A percentile compares a stretch with the other conserved stretches of the same genome.
These are phyloP conservation scores for Fragaria iinumae DNA, from an alignment of 306 rosid species.

Conservation along the genomic window DNA sequence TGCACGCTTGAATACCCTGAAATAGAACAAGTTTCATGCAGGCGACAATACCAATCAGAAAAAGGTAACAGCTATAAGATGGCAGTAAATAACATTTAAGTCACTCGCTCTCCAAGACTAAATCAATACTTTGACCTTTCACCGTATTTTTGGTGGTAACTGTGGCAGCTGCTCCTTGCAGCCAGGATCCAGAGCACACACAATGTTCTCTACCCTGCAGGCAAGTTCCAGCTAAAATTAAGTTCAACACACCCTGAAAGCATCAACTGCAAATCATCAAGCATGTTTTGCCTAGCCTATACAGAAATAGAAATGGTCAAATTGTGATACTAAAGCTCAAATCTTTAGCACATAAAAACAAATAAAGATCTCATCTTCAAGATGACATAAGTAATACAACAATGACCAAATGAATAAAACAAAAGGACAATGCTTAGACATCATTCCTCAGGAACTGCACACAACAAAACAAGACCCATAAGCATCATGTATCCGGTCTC, in stretches of 20 bases:
- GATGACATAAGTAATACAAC: too few relatives aligned
- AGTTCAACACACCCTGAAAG: too few relatives aligned
- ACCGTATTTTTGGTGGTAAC: slow-evolving; percentile 78
- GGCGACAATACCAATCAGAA: slow-evolving; percentile 20
- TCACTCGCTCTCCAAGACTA: slow-evolving; percentile 89
- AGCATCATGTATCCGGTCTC: background rate
- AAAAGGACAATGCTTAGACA: background rate
- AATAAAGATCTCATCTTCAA: too few relatives aligned
- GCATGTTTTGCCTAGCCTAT: too few relatives aligned
- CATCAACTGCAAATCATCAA: too few relatives aligned
- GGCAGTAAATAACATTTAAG: slow-evolving; percentile 69
- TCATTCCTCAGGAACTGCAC: slow-evolving; percentile 52
- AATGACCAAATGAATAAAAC: too few relatives aligned
- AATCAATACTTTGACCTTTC: slow-evolving; percentile 78
- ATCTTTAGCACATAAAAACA: too few relatives aligned
- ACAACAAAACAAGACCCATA: slow-evolving; percentile 27
- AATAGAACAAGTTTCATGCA: slow-evolving; percentile 18
- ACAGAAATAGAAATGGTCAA: too few relatives aligned
- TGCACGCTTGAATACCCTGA: slow-evolving; percentile 90
- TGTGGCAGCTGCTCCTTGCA: slow-evolving; percentile 83
- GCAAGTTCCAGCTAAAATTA: slow-evolving; percentile 46
- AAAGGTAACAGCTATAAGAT: slow-evolving; percentile 8
- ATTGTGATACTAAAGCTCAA: too few relatives aligned
- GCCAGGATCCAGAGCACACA: slow-evolving; percentile 86
- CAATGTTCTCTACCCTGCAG: slow-evolving; percentile 59